Evolutionary conservation across 2,329 filamentous ascomycete genomes (phyloP), one percentile per base, ranked within the genome.

Genomic region (Bipolaris zeicola): DNA sequence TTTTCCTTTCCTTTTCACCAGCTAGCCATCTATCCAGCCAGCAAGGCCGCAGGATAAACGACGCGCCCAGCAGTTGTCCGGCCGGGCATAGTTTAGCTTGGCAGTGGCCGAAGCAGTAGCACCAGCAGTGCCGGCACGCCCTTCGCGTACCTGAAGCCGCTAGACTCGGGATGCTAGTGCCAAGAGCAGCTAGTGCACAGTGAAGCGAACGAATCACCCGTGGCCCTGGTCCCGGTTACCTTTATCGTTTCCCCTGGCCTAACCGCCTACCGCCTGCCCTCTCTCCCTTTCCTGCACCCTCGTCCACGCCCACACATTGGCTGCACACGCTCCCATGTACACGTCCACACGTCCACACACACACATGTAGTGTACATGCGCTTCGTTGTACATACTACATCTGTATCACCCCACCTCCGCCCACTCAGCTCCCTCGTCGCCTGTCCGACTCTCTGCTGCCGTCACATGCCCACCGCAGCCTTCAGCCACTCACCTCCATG

Each of bases 191-290:
- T 8, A 8, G 26, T 28, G 44, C 48, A 46, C 45, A 49, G 46
- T 39, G 43, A 66, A 61, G 58, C 65, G 61, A 63, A 56, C 65
- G 46, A 65, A 63, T 65, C 60, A 61, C 45, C 55, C 53, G 55
- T 41, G 37, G 41, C 36, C 52, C 50, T 38, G 48, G 57, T 57
- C 63, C 61, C 38, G 47, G 38, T 62, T 18, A 54, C 41, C 51
- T 41, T 54, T 55, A 38, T 41, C 53, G 31, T 33, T 53, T 52
- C 59, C 58, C 63, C 62, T 62, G 57, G 52, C 59, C 60, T 63
- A 66, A 62, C 59, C 62, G 62, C 61, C 54, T 59, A 49, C 52
- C 57, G 61, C 61, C 58, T 51, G 58, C 47, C 54, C 55, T 55
- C 55, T 55, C 36, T 65, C 55, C 55, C 55, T 61, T 55, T 61